Percentiles rank a stretch among this genome's conserved stretches.
These are phyloP conservation scores for Diaporthe ilicicola DNA, from an alignment of 2,329 filamentous ascomycete genomes.

Conservation along the genomic window DNA sequence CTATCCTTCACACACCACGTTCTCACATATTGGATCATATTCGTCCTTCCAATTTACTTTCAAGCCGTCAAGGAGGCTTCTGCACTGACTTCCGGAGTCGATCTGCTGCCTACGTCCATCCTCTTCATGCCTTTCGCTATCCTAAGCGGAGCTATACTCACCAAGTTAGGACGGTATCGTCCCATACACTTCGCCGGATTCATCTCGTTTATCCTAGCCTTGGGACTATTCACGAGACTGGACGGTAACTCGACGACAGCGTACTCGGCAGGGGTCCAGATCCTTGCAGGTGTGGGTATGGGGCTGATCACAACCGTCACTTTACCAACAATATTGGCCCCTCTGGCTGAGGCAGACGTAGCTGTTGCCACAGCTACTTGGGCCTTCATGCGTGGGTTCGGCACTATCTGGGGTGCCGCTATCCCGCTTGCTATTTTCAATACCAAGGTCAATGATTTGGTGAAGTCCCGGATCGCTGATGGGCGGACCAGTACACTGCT, in stretches of 20 bases:
- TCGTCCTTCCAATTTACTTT: slow-evolving; percentile 56
- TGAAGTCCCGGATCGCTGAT: background rate
- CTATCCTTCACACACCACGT: slow-evolving; percentile 50
- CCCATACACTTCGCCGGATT: slow-evolving; percentile 41
- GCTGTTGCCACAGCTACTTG: slow-evolving; percentile 48
- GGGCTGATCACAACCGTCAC: slow-evolving; percentile 51
- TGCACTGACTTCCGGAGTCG: slow-evolving; percentile 43
- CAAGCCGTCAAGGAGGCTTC: slow-evolving; percentile 47
- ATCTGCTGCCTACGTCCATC: slow-evolving; percentile 41
- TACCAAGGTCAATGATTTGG: slow-evolving; percentile 3
- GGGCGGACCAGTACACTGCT: background rate
- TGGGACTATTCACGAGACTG: slow-evolving; percentile 48
- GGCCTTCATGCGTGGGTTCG: slow-evolving; percentile 52
- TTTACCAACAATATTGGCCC: slow-evolving; percentile 50
- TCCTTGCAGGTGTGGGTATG: slow-evolving; percentile 48
- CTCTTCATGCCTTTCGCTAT: slow-evolving; percentile 38
- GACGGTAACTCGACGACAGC: slow-evolving; percentile 39
- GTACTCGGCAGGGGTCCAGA: slow-evolving; percentile 49
- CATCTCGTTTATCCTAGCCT: slow-evolving; percentile 43
- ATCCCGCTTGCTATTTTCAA: slow-evolving; percentile 50
- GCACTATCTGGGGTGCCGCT: slow-evolving; percentile 51
- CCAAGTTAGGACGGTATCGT: slow-evolving; percentile 51
- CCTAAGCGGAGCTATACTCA: slow-evolving; percentile 40
- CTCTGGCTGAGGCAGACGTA: slow-evolving; percentile 44
- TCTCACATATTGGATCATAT: slow-evolving; percentile 47